Percentiles rank a stretch among this genome's conserved stretches.
Conservation (phyloP, 208 protist species). For the Trypanosoma lewisi region DNA sequence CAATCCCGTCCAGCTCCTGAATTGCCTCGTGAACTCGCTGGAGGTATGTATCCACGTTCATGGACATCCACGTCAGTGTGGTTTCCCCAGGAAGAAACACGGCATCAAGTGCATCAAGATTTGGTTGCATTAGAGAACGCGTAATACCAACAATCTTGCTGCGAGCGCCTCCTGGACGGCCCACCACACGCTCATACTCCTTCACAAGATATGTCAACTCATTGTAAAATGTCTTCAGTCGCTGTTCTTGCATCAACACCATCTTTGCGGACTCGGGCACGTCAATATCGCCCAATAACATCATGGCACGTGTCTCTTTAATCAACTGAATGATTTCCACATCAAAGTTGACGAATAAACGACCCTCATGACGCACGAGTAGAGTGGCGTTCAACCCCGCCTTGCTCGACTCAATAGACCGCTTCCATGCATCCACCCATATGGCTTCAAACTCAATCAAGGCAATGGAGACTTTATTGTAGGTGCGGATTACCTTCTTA, state of each 20-base stretch:
- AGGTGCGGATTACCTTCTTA: conserved; percentile 95
- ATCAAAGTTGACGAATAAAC: conserved; percentile 98
- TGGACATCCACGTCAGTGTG: conserved; percentile 94
- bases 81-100: conserved; percentile 89
- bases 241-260: conserved; percentile 94
- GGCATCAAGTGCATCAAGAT: conserved; percentile 90
- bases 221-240: conserved; percentile 95
- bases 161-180: conserved; percentile 35
- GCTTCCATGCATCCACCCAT: conserved; percentile 95
- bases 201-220: conserved; percentile 90
- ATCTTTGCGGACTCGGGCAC: conserved; percentile 86
- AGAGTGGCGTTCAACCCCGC: conserved; percentile 94
- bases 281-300: conserved; percentile 92
- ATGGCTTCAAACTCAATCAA: conserved; percentile 96
- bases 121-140: conserved; percentile 85
- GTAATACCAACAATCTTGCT: conserved; percentile 86
- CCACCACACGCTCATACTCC: conserved; percentile 90
- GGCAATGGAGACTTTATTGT: conserved; percentile 94
- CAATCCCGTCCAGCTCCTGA: conserved; percentile 44
- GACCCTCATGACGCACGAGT: conserved; percentile 92
- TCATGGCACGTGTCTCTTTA: conserved; percentile 93
- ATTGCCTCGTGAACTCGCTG: conserved; percentile 84
- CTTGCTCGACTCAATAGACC: conserved; percentile 92
- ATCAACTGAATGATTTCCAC: conserved; percentile 95
- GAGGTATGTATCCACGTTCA: conserved; percentile 95